These are phyloP conservation scores for Chaetomiaceae sp. DNA, from an alignment of 2,329 filamentous ascomycete genomes.

Conservation along the genomic window DNA sequence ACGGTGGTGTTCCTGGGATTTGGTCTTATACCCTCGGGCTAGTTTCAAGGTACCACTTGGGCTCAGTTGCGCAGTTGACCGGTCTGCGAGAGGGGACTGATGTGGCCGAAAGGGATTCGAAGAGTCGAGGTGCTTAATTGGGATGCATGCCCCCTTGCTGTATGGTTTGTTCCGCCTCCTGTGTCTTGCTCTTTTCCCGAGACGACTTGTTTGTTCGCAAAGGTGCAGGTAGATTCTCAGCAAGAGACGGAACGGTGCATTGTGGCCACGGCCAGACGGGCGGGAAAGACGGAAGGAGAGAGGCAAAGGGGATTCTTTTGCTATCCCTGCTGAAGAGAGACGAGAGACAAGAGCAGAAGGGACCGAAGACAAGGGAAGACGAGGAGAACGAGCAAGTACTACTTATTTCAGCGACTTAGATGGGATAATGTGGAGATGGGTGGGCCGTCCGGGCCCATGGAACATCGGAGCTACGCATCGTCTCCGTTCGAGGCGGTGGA, in stretches of 20 bases:
- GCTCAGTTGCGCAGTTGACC: conserved; percentile 7
- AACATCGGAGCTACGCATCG: no score
- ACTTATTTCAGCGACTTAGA: conserved; percentile 9
- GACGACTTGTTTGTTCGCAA: conserved; percentile 24
- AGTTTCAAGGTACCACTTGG: conserved; percentile 7
- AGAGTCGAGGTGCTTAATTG: conserved; percentile 18
- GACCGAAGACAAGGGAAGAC: neutral
- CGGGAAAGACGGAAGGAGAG: conserved; percentile 10
- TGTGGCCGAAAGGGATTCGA: conserved; percentile 27
- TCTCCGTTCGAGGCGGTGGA: conserved; percentile 11
- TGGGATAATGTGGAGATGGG: conserved; percentile 4
- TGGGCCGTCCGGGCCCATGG: neutral
- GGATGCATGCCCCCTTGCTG: conserved; percentile 11
- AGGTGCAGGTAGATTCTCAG: conserved; percentile 23
- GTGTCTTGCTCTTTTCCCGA: conserved; percentile 1
- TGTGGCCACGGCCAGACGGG: conserved; percentile 16
- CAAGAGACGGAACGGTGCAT: conserved; percentile 25
- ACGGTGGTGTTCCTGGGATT: neutral
- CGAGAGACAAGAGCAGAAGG: neutral
- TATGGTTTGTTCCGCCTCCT: conserved; percentile 7
- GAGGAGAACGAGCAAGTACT: conserved; percentile 9
- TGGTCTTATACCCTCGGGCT: conserved; percentile 10
- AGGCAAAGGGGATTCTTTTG: conserved; percentile 4
- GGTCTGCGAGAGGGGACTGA: conserved; percentile 16
- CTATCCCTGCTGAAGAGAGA: neutral